Base-by-base conservation (phyloP, 345 rosid genomes). In the Leavenworthia alabamica region DNA sequence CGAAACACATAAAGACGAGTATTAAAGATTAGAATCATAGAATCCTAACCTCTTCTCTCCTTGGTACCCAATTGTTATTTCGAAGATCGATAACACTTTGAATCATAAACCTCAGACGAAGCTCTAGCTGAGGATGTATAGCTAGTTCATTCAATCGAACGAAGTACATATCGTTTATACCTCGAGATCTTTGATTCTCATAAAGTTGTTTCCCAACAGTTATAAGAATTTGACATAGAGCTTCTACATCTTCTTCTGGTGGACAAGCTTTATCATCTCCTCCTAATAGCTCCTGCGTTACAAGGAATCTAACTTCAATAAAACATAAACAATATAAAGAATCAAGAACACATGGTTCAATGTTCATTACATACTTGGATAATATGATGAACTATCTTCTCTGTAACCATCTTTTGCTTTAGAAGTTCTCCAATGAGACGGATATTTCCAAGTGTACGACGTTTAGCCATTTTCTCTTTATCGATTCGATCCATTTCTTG, bases 321-420 rank as follows among this genome's bases (percentile, higher is more conserved):
- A 58, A 58, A 14, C 39, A 13, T 37, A 8, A 37, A 12, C 4
- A 39, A 17, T 24, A 4, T n/a, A 4, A 48, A 17, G 43, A 59
- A 33, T 14, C 13, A 28, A 16, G 47, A 46, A 35, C n/a, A 22
- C 4, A 46, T 33, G 3, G 29, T 11, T 9, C 41, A 36, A n/a
- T n/a, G n/a, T n/a, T n/a, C n/a, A n/a, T n/a, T 6, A 62, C 47
- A 2, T 51, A 91, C 98, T 83, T 74, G 81, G 32, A 84, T 88
- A 42, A 91, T 88, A 67, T 84, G 83, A 76, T 88, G 95, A 36
- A 83, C 92, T 63, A 91, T 79, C 86, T 15, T 84, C 72, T 91
- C 96, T 12, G 98, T 78, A 10, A 91, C 98, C 92, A 91, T 91
- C 78, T 77, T 82, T 77, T 91, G 96, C 81, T 91, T 86, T 60